Conservation (phyloP, 192 early-diverging fungal genomes). For the Backusella westeae region DNA sequence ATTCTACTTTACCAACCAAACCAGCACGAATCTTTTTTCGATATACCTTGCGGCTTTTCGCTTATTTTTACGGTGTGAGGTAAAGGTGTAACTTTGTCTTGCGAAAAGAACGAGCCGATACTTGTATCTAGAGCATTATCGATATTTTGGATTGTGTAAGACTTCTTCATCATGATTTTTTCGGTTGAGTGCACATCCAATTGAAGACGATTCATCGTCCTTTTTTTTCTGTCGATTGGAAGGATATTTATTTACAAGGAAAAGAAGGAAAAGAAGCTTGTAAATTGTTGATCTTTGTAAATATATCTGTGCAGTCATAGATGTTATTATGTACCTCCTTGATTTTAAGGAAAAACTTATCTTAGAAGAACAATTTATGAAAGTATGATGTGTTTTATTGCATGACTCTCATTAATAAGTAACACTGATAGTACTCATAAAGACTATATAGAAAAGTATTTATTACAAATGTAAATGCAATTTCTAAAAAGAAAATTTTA, state of each 20-base stretch:
- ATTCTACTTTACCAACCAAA: conserved; percentile 9
- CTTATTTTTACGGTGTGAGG: neutral
- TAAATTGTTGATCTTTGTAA: neutral
- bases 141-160: neutral
- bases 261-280: neutral
- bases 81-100: neutral
- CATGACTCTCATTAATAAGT: neutral
- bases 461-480: neutral
- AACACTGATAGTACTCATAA: neutral
- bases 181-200: neutral
- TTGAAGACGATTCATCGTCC: neutral
- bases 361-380: neutral
- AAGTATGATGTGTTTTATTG: neutral
- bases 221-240: neutral
- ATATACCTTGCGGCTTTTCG: neutral
- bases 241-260: too few relatives aligned
- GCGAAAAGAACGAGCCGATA: neutral
- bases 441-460: neutral
- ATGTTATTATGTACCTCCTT: neutral
- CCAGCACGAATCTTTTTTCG: conserved; percentile 6
- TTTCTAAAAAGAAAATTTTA: neutral
- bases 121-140: neutral
- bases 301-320: neutral
- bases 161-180: neutral
- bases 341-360: neutral